Conservation (phyloP, 306 rosid genomes). For the Hippophae tibetana region DNA sequence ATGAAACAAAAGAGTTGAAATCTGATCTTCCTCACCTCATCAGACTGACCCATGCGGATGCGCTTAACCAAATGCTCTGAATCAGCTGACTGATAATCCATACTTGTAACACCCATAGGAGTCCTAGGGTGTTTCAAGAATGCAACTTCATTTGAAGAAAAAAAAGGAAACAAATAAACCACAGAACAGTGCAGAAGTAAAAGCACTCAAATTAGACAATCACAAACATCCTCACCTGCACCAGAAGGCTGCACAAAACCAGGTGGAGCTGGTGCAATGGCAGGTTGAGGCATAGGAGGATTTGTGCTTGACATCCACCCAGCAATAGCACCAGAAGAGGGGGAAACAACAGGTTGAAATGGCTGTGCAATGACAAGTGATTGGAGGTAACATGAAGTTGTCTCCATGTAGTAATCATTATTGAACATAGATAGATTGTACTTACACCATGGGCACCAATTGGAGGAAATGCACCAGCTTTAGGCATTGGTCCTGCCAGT, state of each 20-base stretch:
- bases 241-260: constrained; percentile 35
- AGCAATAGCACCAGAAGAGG: constrained; percentile 34
- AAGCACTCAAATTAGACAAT: constrained; percentile 2
- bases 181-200: neutral
- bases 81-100: constrained; percentile 41
- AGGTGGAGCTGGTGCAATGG: constrained; percentile 27
- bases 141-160: constrained; percentile 18
- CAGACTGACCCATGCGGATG: constrained; percentile 30
- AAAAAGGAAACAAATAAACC: neutral
- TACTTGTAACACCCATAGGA: constrained; percentile 29
- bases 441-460: constrained; percentile 43
- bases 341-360: constrained; percentile 39
- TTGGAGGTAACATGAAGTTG: constrained; percentile 4
- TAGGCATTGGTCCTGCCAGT: constrained; percentile 35
- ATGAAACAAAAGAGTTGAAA: neutral
- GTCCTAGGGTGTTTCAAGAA: constrained; percentile 39
- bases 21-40: constrained; percentile 23
- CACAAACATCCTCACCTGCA: constrained; percentile 19
- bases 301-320: constrained; percentile 36
- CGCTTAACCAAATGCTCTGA: constrained; percentile 37
- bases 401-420: neutral
- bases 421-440: constrained; percentile 5
- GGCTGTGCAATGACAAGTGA: constrained; percentile 21
- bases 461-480: constrained; percentile 39
- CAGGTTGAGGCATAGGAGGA: constrained; percentile 33